Evolutionary conservation across 139 green algal genomes (phyloP).

Genomic region (Tetraselmis chui): DNA sequence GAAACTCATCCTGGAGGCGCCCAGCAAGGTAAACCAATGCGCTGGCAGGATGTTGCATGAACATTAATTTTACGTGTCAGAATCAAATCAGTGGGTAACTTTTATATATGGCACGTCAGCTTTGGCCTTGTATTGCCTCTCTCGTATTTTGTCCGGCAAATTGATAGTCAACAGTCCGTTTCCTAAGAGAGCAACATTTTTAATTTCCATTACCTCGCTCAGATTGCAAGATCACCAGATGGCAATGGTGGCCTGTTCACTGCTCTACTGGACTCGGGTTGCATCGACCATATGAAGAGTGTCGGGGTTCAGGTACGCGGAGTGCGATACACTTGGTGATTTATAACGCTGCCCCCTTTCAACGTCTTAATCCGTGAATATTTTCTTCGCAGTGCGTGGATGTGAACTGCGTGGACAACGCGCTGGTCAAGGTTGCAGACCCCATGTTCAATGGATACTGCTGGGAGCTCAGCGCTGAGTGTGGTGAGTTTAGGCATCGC

Average conservation of each 20-base stretch:
- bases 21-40: slow-evolving; percentile 11
- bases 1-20: slow-evolving; percentile 68
- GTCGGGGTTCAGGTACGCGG: slow-evolving; percentile 11
- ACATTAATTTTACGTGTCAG: no score
- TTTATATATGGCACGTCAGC: no score
- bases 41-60: no score
- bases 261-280: slow-evolving; percentile 51
- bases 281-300: slow-evolving; percentile 59
- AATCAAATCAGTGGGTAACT: no score
- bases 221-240: slow-evolving; percentile 76
- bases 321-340: no score
- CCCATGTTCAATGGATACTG: slow-evolving; percentile 78
- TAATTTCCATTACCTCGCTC: no score
- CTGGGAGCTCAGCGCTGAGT: slow-evolving; percentile 31
- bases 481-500: slow-evolving; percentile 28
- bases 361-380: no score
- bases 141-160: no score
- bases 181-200: no score
- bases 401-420: slow-evolving; percentile 86
- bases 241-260: slow-evolving; percentile 94
- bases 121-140: no score
- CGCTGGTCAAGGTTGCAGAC: slow-evolving; percentile 66
- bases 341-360: no score
- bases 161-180: no score
- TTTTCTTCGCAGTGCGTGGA: slow-evolving; percentile 83